A percentile compares a stretch with the other conserved stretches of the same genome.
Conservation (phyloP, 176 grass and related monocot species). For the Avena eriantha region DNA sequence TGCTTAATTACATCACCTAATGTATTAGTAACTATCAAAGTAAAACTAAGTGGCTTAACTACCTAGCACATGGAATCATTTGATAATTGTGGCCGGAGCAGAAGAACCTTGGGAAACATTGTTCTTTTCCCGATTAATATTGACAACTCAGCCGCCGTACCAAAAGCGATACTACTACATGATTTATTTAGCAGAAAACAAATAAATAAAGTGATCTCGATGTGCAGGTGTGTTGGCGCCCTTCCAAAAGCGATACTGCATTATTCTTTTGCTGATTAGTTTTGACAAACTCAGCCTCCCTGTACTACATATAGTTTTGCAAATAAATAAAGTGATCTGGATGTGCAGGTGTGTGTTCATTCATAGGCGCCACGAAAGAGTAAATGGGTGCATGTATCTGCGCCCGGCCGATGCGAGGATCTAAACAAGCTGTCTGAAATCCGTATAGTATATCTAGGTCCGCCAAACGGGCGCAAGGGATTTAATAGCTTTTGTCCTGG, state of each 20-base stretch:
- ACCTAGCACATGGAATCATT: neutral
- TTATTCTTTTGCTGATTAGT: no score
- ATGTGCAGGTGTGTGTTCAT: neutral
- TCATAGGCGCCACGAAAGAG: slow-evolving; percentile 29
- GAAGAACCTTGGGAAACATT: neutral
- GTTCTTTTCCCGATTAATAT: slow-evolving; percentile 5
- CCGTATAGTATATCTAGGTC: neutral
- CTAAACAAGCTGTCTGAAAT: slow-evolving; percentile 36
- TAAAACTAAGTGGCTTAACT: neutral
- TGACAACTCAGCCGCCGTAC: neutral
- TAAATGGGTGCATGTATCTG: slow-evolving; percentile 38
- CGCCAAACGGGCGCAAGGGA: slow-evolving; percentile 16
- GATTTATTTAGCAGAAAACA: no score
- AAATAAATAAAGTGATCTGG: slow-evolving; percentile 10
- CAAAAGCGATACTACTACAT: neutral
- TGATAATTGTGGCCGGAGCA: neutral
- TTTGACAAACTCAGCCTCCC: no score
- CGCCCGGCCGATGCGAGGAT: slow-evolving; percentile 2
- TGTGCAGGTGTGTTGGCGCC: no score
- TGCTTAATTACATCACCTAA: neutral
- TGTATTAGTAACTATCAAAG: neutral
- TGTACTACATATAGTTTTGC: no score
- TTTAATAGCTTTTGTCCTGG: slow-evolving; percentile 29
- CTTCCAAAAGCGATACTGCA: no score
- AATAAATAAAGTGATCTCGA: no score